phyloP scores from a whole-genome alignment of 2,329 filamentous ascomycete genomes.

The Venturia aucupariae region DNA sequence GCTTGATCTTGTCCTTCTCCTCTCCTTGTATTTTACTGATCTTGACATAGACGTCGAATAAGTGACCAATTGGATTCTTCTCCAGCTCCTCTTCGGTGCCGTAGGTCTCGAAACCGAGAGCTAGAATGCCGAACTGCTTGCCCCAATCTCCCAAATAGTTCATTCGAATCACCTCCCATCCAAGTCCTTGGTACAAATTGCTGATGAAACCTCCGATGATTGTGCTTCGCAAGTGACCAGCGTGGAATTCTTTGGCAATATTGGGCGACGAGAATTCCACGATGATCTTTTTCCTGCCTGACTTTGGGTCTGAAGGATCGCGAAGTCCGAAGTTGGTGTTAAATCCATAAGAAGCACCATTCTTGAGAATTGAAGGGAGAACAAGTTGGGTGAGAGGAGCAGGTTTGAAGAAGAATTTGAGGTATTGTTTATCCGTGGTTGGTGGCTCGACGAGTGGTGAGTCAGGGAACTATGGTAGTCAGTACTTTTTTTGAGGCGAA shows the following conservation, averaged over 20 bases:
- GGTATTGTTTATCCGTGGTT: constrained; percentile 54
- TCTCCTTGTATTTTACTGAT: constrained; percentile 55
- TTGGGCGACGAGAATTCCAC: constrained; percentile 82
- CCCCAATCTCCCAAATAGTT: constrained; percentile 78
- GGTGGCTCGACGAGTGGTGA: constrained; percentile 66
- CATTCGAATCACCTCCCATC: constrained; percentile 62
- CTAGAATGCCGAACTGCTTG: constrained; percentile 62
- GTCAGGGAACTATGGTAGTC: constrained; percentile 54
- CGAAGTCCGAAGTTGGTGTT: constrained; percentile 50
- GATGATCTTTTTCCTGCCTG: constrained; percentile 57
- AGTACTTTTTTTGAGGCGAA: background rate
- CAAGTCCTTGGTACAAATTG: constrained; percentile 58
- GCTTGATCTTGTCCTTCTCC: constrained; percentile 58
- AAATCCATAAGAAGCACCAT: constrained; percentile 53
- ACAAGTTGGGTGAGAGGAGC: constrained; percentile 55
- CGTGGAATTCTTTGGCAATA: constrained; percentile 75
- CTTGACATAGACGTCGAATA: constrained; percentile 73
- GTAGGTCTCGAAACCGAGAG: constrained; percentile 65
- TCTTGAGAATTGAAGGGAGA: constrained; percentile 59
- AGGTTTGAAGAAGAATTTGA: constrained; percentile 75
- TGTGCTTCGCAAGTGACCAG: constrained; percentile 64
- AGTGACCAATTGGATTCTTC: constrained; percentile 69
- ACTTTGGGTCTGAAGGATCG: constrained; percentile 51
- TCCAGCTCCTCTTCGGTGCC: constrained; percentile 63
- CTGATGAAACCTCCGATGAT: constrained; percentile 66